A percentile compares a stretch with the other conserved stretches of the same genome.
These are phyloP conservation scores for Keithomyces neogunnii DNA, from an alignment of 2,329 filamentous ascomycete genomes.

Conservation along the genomic window DNA sequence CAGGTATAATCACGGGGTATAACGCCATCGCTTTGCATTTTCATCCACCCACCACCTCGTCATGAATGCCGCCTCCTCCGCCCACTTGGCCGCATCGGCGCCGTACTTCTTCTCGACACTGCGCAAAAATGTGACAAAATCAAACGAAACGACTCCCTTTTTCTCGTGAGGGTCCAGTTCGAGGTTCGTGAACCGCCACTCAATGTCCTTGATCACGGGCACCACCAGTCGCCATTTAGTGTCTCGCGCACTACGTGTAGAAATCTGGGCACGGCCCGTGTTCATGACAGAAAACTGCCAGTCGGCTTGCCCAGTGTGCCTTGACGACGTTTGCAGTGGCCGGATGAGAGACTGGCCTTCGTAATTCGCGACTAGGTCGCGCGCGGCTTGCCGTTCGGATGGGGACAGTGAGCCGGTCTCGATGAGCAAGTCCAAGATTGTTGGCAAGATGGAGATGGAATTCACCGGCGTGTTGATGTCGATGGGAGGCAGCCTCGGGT, in stretches of 20 bases:
- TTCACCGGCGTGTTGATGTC: conserved; percentile 23
- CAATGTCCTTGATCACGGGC: conserved; percentile 16
- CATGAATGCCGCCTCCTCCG: conserved; percentile 22
- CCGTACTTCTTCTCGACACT: conserved; percentile 15
- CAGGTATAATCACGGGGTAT: conserved; percentile 6
- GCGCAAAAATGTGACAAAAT: conserved; percentile 11
- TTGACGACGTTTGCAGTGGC: conserved; percentile 15
- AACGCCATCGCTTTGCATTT: conserved; percentile 25
- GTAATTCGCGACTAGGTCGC: conserved; percentile 23
- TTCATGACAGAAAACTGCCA: conserved; percentile 19
- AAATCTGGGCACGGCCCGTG: conserved; percentile 15
- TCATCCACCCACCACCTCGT: conserved; percentile 26
- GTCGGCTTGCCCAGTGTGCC: conserved; percentile 12
- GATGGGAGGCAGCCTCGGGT: conserved; percentile 22
- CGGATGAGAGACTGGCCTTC: conserved; percentile 27
- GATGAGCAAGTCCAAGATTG: conserved; percentile 25
- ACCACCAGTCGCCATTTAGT: conserved; percentile 16
- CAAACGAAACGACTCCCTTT: conserved; percentile 18
- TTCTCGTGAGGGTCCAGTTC: conserved; percentile 20
- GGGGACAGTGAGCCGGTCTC: conserved; percentile 22
- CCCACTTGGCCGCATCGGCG: conserved; percentile 20
- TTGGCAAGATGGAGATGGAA: conserved; percentile 24
- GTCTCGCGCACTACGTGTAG: conserved; percentile 12
- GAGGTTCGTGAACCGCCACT: conserved; percentile 23
- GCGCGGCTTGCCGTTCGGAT: conserved; percentile 15